Percentiles rank a stretch among this genome's conserved stretches.
Evolutionary conservation across 1,284 basidiomycete genomes (phyloP).

Genomic region (Gymnopus androsaceus): DNA sequence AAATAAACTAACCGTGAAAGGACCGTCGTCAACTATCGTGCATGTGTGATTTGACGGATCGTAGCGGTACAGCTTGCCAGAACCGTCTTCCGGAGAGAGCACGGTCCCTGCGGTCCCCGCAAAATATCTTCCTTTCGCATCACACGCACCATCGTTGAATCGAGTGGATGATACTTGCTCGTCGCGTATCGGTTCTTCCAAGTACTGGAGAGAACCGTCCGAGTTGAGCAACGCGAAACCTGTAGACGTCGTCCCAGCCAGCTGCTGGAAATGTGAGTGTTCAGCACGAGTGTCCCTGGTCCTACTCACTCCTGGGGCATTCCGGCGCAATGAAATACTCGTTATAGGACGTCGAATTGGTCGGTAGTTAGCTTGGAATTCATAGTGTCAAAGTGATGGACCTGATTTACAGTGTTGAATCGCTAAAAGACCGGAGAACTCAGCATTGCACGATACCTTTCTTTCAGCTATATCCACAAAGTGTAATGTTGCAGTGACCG

Average conservation of each 20-base stretch:
- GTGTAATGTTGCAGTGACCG: slow-evolving; percentile 52
- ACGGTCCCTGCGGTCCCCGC: slow-evolving; percentile 66
- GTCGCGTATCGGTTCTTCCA: slow-evolving; percentile 49
- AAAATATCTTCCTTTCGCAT: slow-evolving; percentile 62
- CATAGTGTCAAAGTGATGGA: slow-evolving; percentile 52
- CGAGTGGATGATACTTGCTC: slow-evolving; percentile 46
- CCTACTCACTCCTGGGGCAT: slow-evolving; percentile 49
- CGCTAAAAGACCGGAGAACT: not conserved
- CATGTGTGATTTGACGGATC: slow-evolving; percentile 51
- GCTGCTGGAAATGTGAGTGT: slow-evolving; percentile 32
- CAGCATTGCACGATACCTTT: slow-evolving; percentile 38
- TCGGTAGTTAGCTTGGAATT: slow-evolving; percentile 44
- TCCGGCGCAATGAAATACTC: slow-evolving; percentile 52
- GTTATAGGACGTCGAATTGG: slow-evolving; percentile 53
- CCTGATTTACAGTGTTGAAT: slow-evolving; percentile 33
- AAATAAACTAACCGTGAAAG: slow-evolving; percentile 56
- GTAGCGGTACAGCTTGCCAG: slow-evolving; percentile 61
- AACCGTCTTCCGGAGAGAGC: slow-evolving; percentile 46
- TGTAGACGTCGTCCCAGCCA: slow-evolving; percentile 55
- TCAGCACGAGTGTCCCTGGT: slow-evolving; percentile 1
- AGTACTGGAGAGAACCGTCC: slow-evolving; percentile 44
- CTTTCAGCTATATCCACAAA: slow-evolving; percentile 68
- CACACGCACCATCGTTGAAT: slow-evolving; percentile 74
- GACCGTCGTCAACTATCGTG: slow-evolving; percentile 59
- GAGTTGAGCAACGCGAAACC: slow-evolving; percentile 45